Conservation (phyloP, 108 stramenopile genomes). For the Cafeteria roenbergensis region DNA sequence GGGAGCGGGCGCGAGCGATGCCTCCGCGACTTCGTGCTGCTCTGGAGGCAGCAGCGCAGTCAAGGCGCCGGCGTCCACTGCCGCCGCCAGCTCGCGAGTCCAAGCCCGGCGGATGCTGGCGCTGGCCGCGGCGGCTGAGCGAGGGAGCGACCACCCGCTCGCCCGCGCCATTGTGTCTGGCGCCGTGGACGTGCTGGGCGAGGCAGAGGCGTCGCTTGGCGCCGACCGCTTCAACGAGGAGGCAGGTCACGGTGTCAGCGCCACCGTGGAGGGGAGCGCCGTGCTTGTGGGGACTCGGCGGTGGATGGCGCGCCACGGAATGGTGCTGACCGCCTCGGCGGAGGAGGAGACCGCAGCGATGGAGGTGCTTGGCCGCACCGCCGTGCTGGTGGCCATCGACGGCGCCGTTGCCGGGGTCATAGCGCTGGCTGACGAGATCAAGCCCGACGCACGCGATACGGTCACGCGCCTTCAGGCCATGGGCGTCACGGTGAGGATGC, state of each 20-base stretch:
- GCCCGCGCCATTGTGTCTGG: no score
- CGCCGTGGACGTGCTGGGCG: no score
- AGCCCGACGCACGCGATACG: slow-evolving; percentile 51
- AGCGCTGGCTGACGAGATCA: slow-evolving; percentile 64
- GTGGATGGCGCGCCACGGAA: background rate
- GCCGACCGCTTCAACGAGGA: no score
- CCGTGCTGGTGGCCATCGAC: slow-evolving; percentile 59
- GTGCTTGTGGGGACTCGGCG: background rate
- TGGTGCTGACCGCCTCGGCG: slow-evolving; percentile 20
- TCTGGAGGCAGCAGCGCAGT: no score
- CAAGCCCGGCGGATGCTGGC: no score
- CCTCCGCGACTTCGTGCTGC: no score
- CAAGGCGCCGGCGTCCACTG: no score
- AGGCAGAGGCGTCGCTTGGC: no score
- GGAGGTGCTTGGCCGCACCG: slow-evolving; percentile 64
- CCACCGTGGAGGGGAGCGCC: no score
- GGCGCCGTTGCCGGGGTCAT: slow-evolving; percentile 52
- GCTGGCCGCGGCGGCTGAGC: slow-evolving; percentile 45
- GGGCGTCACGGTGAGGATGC: slow-evolving; percentile 83
- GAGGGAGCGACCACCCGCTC: slow-evolving; percentile 44
- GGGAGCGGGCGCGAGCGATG: background rate
- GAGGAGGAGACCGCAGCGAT: slow-evolving; percentile 19
- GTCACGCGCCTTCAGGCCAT: slow-evolving; percentile 47
- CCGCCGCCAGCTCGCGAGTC: no score
- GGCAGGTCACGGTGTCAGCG: no score